Percentiles rank a stretch among this genome's conserved stretches.
phyloP scores from a whole-genome alignment of 495 filamentous ascomycete genomes.

The Bombardia bombarda region DNA sequence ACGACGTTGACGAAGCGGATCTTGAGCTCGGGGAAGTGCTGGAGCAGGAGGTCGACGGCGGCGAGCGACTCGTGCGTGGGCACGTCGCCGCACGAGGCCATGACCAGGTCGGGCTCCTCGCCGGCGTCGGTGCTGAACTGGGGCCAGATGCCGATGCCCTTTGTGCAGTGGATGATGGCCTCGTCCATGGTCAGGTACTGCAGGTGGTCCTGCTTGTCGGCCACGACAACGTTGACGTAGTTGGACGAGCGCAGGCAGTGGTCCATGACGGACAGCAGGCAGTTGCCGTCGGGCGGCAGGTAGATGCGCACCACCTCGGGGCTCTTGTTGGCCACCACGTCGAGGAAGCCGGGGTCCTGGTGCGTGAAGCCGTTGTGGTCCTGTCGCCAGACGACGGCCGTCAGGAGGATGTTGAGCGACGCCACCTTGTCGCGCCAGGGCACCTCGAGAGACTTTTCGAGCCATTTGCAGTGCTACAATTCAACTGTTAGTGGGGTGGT shows the following conservation, averaged over 20 bases:
- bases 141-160: conserved; percentile 49
- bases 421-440: conserved; percentile 60
- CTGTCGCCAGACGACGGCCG: conserved; percentile 67
- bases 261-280: conserved; percentile 57
- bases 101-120: conserved; percentile 58
- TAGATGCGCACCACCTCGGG: conserved; percentile 72
- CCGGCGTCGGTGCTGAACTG: conserved; percentile 48
- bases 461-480: conserved; percentile 63
- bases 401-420: conserved; percentile 67
- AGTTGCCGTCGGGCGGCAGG: conserved; percentile 67
- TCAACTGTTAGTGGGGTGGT: conserved; percentile 12
- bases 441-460: conserved; percentile 66
- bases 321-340: conserved; percentile 66
- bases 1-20: conserved; percentile 70
- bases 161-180: conserved; percentile 62
- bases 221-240: conserved; percentile 71
- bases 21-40: conserved; percentile 57
- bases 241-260: conserved; percentile 61
- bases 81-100: conserved; percentile 65
- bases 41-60: conserved; percentile 56
- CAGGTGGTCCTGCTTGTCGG: conserved; percentile 69
- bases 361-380: conserved; percentile 77
- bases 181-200: conserved; percentile 62
- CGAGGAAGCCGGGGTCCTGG: conserved; percentile 70
- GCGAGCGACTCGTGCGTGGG: conserved; percentile 61